Percentiles rank a stretch among this genome's conserved stretches.
Conservation (phyloP, 73 alveolate genomes). For the Effrenium voratum region DNA sequence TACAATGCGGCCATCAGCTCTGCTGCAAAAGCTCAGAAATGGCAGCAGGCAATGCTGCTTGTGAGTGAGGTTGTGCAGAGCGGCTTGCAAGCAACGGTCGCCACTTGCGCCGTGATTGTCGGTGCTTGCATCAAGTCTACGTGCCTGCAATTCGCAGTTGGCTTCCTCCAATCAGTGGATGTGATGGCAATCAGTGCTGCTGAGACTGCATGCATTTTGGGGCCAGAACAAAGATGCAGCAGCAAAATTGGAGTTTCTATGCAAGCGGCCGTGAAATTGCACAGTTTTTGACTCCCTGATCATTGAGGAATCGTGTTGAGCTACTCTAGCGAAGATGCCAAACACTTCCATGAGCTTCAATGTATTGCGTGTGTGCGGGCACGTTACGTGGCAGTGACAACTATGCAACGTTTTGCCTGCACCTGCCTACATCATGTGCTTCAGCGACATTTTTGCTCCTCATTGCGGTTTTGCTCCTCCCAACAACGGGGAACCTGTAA, state of each 20-base stretch:
- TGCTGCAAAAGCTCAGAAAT: background rate
- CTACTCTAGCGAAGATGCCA: background rate
- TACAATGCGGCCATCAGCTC: constrained; percentile 20
- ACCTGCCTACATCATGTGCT: too few relatives aligned
- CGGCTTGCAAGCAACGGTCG: background rate
- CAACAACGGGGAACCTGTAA: too few relatives aligned
- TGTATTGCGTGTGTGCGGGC: too few relatives aligned
- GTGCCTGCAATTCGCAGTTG: background rate
- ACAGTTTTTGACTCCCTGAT: background rate
- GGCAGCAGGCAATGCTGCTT: background rate
- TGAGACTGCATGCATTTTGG: too few relatives aligned
- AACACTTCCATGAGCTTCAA: background rate
- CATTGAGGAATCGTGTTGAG: background rate
- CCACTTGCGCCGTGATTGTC: background rate
- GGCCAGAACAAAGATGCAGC: too few relatives aligned
- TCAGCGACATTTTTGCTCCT: too few relatives aligned
- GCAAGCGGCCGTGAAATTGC: background rate
- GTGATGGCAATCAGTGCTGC: background rate
- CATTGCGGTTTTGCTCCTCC: too few relatives aligned
- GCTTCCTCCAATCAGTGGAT: background rate
- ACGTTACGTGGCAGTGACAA: too few relatives aligned
- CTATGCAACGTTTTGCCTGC: too few relatives aligned
- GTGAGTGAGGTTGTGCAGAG: background rate
- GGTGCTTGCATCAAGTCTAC: background rate
- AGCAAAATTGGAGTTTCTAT: background rate